Percentiles rank a stretch among this genome's conserved stretches.
Evolutionary conservation across 805 yeast species (phyloP).

Genomic region (Saccharomycodes ludwigii): DNA sequence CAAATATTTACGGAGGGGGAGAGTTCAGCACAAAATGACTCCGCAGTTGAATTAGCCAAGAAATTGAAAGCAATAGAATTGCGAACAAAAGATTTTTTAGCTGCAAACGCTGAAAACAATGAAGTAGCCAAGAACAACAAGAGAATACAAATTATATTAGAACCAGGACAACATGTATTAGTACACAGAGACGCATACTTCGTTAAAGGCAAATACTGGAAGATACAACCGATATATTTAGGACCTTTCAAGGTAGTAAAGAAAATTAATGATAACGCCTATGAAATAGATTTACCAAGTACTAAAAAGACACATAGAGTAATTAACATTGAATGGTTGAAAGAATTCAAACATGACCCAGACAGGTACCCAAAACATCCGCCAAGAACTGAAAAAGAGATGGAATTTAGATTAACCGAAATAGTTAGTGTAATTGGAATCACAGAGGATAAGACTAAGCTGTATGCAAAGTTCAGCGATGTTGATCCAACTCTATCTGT

Average conservation of each 20-base stretch:
- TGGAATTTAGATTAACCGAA: background rate
- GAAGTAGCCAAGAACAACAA: slow-evolving; percentile 2
- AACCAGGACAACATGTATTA: slow-evolving; percentile 3
- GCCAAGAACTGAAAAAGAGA: slow-evolving; percentile 2
- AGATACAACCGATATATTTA: slow-evolving; percentile 2
- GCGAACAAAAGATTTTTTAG: slow-evolving; percentile 1
- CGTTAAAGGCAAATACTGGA: slow-evolving; percentile 1
- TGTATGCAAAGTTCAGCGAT: background rate
- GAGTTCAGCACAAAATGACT: background rate
- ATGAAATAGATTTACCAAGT: slow-evolving; percentile 7
- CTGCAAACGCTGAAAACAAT: slow-evolving; percentile 1
- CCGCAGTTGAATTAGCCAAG: slow-evolving; percentile 27
- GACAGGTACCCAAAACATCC: slow-evolving; percentile 1
- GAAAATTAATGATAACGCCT: slow-evolving; percentile 1
- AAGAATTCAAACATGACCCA: background rate
- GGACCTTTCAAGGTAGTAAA: slow-evolving; percentile 2
- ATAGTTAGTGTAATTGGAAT: slow-evolving; percentile 3
- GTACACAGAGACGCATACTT: slow-evolving; percentile 5
- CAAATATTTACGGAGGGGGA: background rate
- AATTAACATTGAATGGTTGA: slow-evolving; percentile 3
- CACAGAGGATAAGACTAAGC: background rate
- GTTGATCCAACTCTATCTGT: background rate
- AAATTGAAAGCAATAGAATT: slow-evolving; percentile 5
- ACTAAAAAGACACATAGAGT: slow-evolving; percentile 3
- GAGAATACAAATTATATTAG: background rate